Conservation (phyloP, 73 alveolate genomes). For the Durusdinium trenchii region DNA sequence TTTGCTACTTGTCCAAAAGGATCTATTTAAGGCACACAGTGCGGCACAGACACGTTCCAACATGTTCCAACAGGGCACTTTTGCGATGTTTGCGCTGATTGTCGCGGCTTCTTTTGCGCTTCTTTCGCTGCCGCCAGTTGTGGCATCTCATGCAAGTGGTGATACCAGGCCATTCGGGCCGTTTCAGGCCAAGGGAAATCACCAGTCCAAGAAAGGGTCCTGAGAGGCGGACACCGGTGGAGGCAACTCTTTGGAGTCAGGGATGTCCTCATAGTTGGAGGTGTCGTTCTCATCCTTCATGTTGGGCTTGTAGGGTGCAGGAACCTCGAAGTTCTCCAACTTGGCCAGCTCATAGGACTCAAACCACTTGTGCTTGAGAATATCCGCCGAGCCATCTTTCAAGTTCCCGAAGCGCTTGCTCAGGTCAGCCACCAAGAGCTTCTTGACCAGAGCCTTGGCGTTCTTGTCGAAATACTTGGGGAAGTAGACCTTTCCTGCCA, state of each 20-base stretch:
- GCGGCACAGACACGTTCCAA: too few relatives aligned
- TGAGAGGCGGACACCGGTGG: background rate
- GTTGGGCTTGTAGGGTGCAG: slow-evolving; percentile 43
- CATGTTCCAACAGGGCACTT: too few relatives aligned
- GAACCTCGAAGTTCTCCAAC: background rate
- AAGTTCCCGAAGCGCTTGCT: slow-evolving; percentile 98
- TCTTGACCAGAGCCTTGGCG: slow-evolving; percentile 97
- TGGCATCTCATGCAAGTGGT: too few relatives aligned
- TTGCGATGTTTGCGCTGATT: too few relatives aligned
- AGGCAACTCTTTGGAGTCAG: slow-evolving; percentile 47
- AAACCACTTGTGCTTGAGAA: slow-evolving; percentile 48
- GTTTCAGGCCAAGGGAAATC: too few relatives aligned
- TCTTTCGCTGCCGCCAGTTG: too few relatives aligned
- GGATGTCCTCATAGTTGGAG: background rate
- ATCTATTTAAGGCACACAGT: too few relatives aligned
- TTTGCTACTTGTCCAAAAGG: too few relatives aligned
- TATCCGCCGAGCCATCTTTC: slow-evolving; percentile 96
- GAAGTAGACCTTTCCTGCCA: slow-evolving; percentile 97
- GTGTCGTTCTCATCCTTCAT: slow-evolving; percentile 28
- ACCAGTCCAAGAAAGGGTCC: slow-evolving; percentile 53
- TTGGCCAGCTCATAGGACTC: slow-evolving; percentile 13
- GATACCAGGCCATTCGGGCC: background rate
- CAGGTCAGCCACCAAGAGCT: slow-evolving; percentile 97
- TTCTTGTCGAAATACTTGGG: slow-evolving; percentile 97
- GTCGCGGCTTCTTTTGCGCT: too few relatives aligned